Base-by-base conservation (phyloP, 73 alveolate species). In the Stentor coeruleus region DNA sequence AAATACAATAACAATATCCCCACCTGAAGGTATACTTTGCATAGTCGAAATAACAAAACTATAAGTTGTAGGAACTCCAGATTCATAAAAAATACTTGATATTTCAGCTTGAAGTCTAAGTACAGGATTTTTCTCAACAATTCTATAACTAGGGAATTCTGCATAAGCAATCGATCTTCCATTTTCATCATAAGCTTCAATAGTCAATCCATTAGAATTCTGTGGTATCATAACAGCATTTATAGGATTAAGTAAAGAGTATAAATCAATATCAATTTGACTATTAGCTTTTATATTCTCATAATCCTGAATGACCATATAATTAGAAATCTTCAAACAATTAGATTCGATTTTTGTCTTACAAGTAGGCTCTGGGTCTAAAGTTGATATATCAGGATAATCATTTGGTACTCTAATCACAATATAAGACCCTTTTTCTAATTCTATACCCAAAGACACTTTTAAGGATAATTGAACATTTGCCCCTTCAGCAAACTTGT, bases 121-220 rank as follows among this genome's bases (percentile, higher is more conserved):
- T 20, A 66, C 79, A 66, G 79, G 79, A 66, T 66, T 66, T 66
- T 37, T 20, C n/a, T 31, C 79, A 26, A 20, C 37, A 31, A 66
- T 66, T 11, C 79, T 37, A 2, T 20, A 31, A 26, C n/a, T 31
- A 28, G 79, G 79, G 39, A 66, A 66, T 31, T 66, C 79, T 28
- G 79, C n/a, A 33, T 66, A 66, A 2, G 79, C 79, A 20, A 66
- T 66, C 14, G n/a, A 15, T 2, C 33, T 66, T 20, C 39, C 79
- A 26, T 20, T 33, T 28, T 37, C n/a, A 66, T 66, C 37, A 14
- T 26, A 31, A 31, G 79, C n/a, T 1, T 20, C n/a, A 20, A 66
- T 66, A 66, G n/a, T 20, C n/a, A 66, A 26, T 20, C 79, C 79
- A 66, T 31, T 33, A 20, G 79, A 31, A 66, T 37, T 28, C 79